Base-by-base conservation (phyloP, 108 stramenopile genomes). In the Pseudonitzschia multistriata region DNA sequence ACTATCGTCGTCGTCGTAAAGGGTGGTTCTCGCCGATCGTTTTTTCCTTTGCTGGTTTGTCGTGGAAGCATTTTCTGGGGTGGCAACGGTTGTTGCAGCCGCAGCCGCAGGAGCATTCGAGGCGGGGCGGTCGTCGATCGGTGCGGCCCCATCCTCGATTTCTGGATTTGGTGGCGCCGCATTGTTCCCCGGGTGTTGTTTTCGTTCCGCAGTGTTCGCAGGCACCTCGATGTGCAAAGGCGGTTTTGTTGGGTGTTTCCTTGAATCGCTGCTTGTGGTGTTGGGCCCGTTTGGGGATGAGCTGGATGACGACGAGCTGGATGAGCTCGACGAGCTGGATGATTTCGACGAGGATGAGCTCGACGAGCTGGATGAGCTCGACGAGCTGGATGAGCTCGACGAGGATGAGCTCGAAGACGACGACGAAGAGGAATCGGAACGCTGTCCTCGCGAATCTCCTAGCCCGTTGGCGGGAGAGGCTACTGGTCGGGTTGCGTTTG, bases 1-100 rank as follows among this genome's bases (percentile, higher is more conserved):
- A 30, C 57, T 59, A 30, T 59, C 57, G 31, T 59, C 57, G 13
- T 59, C 57, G 34, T 59, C 19, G 31, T 59, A 59, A 7, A 59
- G 57, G 0, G 31, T 59, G 14, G 15, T 8, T 59, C 31, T 3
- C 13, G 54, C 11, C 27, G 15, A 14, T 11, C n/a, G 31, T 33
- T 30, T 34, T 59, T 59, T 52, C 2, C 5, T 52, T 52, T 25
- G 11, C 49, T 6, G n/a, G 15, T 52, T 49, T 17, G 3, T 7
- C 22, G 2, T 25, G 21, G 21, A n/a, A 1, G 50, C 21, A 5
- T 8, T 8, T 7, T 24, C 21, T 2, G 25, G 11, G 22, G 24
- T 1, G 22, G 50, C 24, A 25, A 2, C 24, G 21, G 3, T 2
- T 2, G 50, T 25, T 22, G 21, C 22, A 52, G 37, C 37, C 37